These are phyloP conservation scores for Platanthera zijinensis DNA, from an alignment of 106 monocot species.

Conservation along the genomic window DNA sequence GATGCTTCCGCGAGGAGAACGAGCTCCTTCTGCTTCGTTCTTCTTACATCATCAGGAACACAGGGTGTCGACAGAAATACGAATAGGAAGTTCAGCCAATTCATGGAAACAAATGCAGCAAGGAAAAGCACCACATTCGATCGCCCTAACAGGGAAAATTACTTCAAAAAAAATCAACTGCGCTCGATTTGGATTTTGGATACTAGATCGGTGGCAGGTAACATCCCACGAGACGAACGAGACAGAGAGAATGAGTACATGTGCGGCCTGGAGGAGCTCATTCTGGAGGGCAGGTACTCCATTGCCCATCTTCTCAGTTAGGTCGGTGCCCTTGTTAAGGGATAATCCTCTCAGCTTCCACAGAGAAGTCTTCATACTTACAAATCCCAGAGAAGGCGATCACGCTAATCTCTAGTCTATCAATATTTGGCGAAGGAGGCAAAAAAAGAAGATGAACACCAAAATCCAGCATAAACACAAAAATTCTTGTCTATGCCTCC, in stretches of 20 bases:
- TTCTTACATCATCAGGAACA: too few relatives aligned
- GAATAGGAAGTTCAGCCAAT: background rate
- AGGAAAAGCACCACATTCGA: too few relatives aligned
- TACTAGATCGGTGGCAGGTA: background rate
- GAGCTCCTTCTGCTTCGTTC: too few relatives aligned
- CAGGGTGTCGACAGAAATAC: too few relatives aligned
- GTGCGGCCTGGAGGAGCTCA: conserved; percentile 43
- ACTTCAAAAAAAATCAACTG: background rate
- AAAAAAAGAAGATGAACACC: background rate
- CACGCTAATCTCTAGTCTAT: background rate
- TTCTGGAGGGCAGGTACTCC: conserved; percentile 23
- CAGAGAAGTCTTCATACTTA: conserved; percentile 52
- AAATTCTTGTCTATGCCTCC: too few relatives aligned
- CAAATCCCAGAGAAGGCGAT: background rate
- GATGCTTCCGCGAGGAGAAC: too few relatives aligned
- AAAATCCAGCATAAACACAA: too few relatives aligned
- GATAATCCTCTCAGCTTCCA: conserved; percentile 42
- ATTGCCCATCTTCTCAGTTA: conserved; percentile 19
- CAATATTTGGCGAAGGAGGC: background rate
- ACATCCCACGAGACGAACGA: background rate
- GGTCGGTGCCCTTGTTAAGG: conserved; percentile 25
- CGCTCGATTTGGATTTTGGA: background rate
- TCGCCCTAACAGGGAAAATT: too few relatives aligned
- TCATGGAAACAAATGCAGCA: background rate
- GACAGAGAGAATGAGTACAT: conserved; percentile 23